phyloP scores from a whole-genome alignment of 768 basidiomycete genomes.

The Calocybe cyanea region DNA sequence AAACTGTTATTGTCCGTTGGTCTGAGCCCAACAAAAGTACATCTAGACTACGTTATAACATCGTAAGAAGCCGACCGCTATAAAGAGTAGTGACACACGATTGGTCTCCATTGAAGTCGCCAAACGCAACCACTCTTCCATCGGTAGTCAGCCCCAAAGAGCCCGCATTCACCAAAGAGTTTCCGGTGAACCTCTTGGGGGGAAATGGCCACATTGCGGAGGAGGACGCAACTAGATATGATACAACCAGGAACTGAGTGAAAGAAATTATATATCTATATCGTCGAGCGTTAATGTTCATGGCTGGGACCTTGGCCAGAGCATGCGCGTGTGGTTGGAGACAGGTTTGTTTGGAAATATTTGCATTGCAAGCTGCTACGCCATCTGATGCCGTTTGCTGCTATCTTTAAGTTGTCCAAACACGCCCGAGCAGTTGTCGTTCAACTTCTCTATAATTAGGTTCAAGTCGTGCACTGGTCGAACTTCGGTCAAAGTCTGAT shows the following conservation, averaged over 20 bases:
- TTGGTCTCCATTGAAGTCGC: constrained; percentile 96
- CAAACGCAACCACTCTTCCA: constrained; percentile 80
- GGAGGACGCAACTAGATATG: constrained; percentile 7
- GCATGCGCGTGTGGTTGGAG: background rate
- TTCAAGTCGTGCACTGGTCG: no score
- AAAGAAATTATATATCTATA: constrained; percentile 8
- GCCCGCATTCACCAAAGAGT: constrained; percentile 77
- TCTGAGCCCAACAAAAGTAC: constrained; percentile 71
- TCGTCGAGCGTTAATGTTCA: constrained; percentile 8
- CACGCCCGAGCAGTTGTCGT: no score
- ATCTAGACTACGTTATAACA: constrained; percentile 57
- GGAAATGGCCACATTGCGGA: constrained; percentile 72
- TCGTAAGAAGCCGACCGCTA: background rate
- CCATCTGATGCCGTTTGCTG: background rate
- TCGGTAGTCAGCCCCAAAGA: constrained; percentile 71
- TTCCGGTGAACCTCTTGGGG: constrained; percentile 80
- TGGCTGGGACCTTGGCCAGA: no score
- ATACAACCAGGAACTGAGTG: background rate
- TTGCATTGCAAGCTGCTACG: constrained; percentile 4
- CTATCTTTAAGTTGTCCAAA: background rate
- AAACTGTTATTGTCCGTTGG: constrained; percentile 71
- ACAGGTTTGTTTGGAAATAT: constrained; percentile 4
- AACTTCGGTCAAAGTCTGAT: no score
- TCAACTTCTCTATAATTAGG: no score
- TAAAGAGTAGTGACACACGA: constrained; percentile 54